Conservation (phyloP, 345 rosid genomes). For the Chamaenerion angustifolium region DNA sequence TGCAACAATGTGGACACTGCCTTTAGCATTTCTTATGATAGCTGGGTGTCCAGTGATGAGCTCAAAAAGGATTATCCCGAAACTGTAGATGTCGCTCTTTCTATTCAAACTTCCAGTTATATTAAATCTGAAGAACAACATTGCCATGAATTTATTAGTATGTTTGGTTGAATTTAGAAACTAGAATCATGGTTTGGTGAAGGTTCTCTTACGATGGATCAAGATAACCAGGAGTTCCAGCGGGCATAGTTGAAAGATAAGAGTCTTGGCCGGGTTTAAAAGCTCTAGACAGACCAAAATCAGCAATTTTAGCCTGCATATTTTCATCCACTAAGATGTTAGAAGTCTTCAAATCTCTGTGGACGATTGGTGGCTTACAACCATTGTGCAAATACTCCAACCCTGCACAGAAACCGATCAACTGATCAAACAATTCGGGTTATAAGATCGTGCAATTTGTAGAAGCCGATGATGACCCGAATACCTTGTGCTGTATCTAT, state of each 20-base stretch:
- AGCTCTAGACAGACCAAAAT: slow-evolving; percentile 50
- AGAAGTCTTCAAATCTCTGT: slow-evolving; percentile 25
- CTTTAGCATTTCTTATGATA: slow-evolving; percentile 14
- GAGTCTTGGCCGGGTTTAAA: slow-evolving; percentile 14
- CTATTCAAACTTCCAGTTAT: slow-evolving; percentile 6
- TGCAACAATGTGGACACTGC: slow-evolving; percentile 18
- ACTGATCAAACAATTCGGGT: no score
- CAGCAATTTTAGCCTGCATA: slow-evolving; percentile 37
- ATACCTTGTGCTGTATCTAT: slow-evolving; percentile 31
- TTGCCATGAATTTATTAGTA: background rate
- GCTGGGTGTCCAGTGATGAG: slow-evolving; percentile 35
- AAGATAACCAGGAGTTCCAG: slow-evolving; percentile 40
- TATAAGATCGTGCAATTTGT: no score
- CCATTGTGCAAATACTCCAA: slow-evolving; percentile 34
- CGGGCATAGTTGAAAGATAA: slow-evolving; percentile 18
- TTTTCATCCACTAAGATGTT: slow-evolving; percentile 21
- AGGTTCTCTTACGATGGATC: slow-evolving; percentile 38
- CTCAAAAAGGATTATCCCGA: slow-evolving; percentile 38
- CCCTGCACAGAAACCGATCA: slow-evolving; percentile 6
- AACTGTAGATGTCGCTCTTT: slow-evolving; percentile 49
- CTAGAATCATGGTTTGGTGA: no score
- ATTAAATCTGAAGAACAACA: slow-evolving; percentile 4
- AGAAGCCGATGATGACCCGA: no score
- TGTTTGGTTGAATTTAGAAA: background rate
- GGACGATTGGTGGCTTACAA: slow-evolving; percentile 47